These are phyloP conservation scores for Arthrobotrys pseudoclavata DNA, from an alignment of 2,329 filamentous ascomycete species.

Conservation along the genomic window DNA sequence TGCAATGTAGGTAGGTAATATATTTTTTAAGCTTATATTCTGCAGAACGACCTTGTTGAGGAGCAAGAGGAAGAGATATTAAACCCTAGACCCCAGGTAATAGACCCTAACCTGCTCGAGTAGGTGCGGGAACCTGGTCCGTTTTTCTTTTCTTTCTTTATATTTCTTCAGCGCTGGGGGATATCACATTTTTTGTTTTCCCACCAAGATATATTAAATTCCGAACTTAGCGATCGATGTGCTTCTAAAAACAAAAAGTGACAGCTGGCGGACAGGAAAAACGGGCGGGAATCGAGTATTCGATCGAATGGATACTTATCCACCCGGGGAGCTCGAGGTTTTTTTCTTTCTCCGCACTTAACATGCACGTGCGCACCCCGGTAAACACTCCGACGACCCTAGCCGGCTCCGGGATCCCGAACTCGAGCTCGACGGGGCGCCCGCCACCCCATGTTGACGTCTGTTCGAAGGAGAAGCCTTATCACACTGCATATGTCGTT, in stretches of 20 bases:
- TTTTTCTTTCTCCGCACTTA: neutral
- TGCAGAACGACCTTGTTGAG: neutral
- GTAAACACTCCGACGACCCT: neutral
- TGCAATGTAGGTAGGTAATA: neutral
- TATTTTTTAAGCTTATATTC: slow-evolving; percentile 13
- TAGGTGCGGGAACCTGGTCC: neutral
- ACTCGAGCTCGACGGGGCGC: neutral
- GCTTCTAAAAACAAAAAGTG: too few species aligned
- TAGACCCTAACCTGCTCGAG: neutral
- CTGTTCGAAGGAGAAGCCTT: neutral
- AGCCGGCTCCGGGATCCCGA: neutral
- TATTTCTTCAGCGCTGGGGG: neutral
- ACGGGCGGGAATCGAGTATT: too few species aligned
- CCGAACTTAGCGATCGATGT: neutral
- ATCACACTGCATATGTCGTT: neutral
- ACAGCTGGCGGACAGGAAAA: neutral
- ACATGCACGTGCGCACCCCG: neutral
- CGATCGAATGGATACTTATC: neutral
- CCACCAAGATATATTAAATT: neutral
- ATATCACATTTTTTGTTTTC: neutral
- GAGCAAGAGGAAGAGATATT: neutral
- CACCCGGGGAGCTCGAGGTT: too few species aligned
- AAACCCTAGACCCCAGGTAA: slow-evolving; percentile 10
- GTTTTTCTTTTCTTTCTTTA: neutral
- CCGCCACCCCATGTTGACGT: neutral